Base-by-base conservation (phyloP, 2,329 filamentous ascomycete species). In the Myrmaecium sp. region DNA sequence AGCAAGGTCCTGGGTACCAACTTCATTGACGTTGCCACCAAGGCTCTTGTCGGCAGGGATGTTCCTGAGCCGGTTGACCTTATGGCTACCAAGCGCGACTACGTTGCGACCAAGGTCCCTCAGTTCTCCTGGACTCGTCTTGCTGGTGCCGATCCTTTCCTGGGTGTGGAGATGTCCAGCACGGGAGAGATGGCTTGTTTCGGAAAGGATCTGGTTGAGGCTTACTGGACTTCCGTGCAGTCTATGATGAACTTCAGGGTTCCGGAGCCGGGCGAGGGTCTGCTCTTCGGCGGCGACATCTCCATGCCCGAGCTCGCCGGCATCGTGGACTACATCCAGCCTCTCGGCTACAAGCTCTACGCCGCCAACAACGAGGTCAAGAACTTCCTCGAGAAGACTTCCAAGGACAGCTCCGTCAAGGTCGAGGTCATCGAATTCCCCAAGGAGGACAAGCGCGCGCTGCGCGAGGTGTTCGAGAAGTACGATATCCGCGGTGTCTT, bases 181-280 rank as follows among this genome's bases (percentile, higher is more conserved):
- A 98, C 89, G 11, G 89, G 89, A 54, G 89, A 98, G 60, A 93
- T 98, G 66, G 89, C 89, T 39, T 95, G 89, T 63, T 98, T 98
- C 58, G 89, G 89, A 36, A 93, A 89, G 62, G 67, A 94, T 47
- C 69, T 98, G 7, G 67, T 95, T 26, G 89, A 98, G 53, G 89
- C 89, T 28, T 98, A 98, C 70, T 98, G 89, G 89, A 67, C 84
- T 14, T 91, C 84, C 11, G 64, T 93, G 34, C 89, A 98, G 59
- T 89, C 82, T 12, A 86, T 81, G 43, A 98, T 95, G 86, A 98
- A 95, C 71, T 95, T 95, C 80, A 81, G 84, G 41, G 70, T 94
- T 45, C 89, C 89, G 22, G 76, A 91, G 54, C 80, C 83, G 28
- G 89, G 89, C 38, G 83, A 94, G 64, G 86, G 89, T 59, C 74